Percentiles rank a stretch among this genome's conserved stretches.
Conservation (phyloP, 768 basidiomycete species). For the Steccherinum ochraceum region DNA sequence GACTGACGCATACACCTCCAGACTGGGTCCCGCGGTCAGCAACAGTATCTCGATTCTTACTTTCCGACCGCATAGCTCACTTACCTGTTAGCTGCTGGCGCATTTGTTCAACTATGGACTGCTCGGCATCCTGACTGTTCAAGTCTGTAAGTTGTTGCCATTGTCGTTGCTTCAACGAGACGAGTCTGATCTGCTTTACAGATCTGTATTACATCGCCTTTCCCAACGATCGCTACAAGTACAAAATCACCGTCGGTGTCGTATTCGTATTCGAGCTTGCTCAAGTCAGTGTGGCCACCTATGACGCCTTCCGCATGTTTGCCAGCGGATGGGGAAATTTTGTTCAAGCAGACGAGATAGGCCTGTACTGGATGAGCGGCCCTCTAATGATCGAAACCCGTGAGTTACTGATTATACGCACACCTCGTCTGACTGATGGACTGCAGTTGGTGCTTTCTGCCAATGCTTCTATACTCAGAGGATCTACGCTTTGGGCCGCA, state of each 20-base stretch:
- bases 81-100: conserved; percentile 1
- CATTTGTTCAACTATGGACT: conserved; percentile 1
- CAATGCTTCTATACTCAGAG: background rate
- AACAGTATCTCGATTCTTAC: too few species aligned
- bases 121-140: background rate
- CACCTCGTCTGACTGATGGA: background rate
- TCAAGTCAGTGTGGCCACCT: background rate
- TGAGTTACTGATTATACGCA: background rate
- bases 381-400: background rate
- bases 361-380: background rate
- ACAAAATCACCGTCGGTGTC: background rate
- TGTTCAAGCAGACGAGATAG: background rate
- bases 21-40: too few species aligned
- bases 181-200: background rate
- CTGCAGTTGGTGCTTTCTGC: background rate
- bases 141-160: background rate
- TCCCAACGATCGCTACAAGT: background rate
- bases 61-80: too few species aligned
- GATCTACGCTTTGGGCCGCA: background rate
- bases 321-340: background rate
- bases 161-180: background rate
- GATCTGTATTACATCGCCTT: background rate
- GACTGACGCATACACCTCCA: too few species aligned
- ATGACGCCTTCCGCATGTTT: background rate
- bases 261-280: background rate